Conservation (phyloP, 2,329 filamentous ascomycete genomes). For the Amauroascus verrucosus region DNA sequence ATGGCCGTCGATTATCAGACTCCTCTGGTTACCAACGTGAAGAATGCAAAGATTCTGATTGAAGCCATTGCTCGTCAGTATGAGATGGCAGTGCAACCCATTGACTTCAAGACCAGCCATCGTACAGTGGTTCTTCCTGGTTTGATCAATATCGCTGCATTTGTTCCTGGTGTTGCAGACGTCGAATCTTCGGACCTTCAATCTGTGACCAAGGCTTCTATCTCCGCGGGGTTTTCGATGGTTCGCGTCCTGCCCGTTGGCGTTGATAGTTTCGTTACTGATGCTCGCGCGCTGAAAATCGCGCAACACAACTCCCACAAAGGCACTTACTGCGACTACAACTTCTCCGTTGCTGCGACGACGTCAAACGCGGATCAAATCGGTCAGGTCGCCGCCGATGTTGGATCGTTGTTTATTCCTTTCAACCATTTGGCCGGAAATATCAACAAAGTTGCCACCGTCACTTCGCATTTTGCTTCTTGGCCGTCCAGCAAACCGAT, state of each 20-base stretch:
- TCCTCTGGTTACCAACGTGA: constrained; percentile 94
- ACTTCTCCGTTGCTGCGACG: constrained; percentile 66
- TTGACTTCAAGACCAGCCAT: constrained; percentile 89
- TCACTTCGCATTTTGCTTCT: constrained; percentile 66
- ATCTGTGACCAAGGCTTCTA: constrained; percentile 60
- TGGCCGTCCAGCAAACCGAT: constrained; percentile 73
- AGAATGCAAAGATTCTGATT: constrained; percentile 95
- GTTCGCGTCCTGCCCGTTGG: constrained; percentile 68
- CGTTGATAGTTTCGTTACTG: constrained; percentile 60
- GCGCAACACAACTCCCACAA: constrained; percentile 61
- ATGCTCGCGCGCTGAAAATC: constrained; percentile 58
- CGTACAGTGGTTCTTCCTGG: constrained; percentile 63
- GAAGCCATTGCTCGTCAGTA: constrained; percentile 89
- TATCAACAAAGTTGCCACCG: constrained; percentile 71
- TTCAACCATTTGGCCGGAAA: constrained; percentile 74
- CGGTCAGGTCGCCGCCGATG: constrained; percentile 59
- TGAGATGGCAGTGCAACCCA: constrained; percentile 67
- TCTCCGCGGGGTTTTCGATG: constrained; percentile 69
- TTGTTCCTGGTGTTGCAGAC: constrained; percentile 62
- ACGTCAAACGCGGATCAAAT: constrained; percentile 65
- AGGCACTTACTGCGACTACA: constrained; percentile 65
- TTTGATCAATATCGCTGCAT: constrained; percentile 68
- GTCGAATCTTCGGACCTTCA: constrained; percentile 58
- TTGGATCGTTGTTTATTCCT: constrained; percentile 71
- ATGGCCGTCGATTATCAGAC: constrained; percentile 99